Conservation (phyloP, 2,329 filamentous ascomycete species). For the Cadophora sp. region DNA sequence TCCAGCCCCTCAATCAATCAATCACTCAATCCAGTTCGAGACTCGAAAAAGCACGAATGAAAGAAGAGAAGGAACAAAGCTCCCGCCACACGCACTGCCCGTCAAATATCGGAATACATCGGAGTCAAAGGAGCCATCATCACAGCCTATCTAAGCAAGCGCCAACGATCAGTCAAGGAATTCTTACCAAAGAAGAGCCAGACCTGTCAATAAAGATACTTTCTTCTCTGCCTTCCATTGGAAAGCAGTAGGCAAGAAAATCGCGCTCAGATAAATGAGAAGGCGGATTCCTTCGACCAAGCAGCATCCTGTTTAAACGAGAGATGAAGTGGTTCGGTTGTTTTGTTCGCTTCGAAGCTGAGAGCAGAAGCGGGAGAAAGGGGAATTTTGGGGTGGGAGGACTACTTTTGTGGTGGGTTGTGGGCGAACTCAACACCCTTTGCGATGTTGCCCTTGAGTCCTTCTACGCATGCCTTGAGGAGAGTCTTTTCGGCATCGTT, state of each 20-base stretch:
- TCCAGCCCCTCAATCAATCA: constrained; percentile 11
- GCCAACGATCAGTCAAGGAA: constrained; percentile 44
- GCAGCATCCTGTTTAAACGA: constrained; percentile 17
- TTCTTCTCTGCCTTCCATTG: constrained; percentile 16
- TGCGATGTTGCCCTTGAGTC: constrained; percentile 88
- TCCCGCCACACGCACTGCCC: constrained; percentile 12
- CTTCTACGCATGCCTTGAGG: constrained; percentile 75
- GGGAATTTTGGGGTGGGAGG: constrained; percentile 44
- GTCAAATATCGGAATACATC: constrained; percentile 26
- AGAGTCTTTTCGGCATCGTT: constrained; percentile 90
- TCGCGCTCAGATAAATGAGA: constrained; percentile 19
- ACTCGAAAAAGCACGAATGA: constrained; percentile 34
- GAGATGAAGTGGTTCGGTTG: constrained; percentile 29
- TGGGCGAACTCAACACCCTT: constrained; percentile 92
- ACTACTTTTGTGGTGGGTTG: constrained; percentile 89
- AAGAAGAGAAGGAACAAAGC: constrained; percentile 34
- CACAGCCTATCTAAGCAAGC: constrained; percentile 52
- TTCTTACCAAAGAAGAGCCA: constrained; percentile 36
- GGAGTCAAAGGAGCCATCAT: constrained; percentile 43
- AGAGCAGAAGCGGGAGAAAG: constrained; percentile 24
- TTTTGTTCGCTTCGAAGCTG: constrained; percentile 20
- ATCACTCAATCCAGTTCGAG: constrained; percentile 17
- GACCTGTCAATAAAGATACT: constrained; percentile 17
- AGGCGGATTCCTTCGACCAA: constrained; percentile 6
- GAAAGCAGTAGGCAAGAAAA: neutral